Evolutionary conservation across 2,329 filamentous ascomycete genomes (phyloP).

Genomic region (Xylaria sp.): DNA sequence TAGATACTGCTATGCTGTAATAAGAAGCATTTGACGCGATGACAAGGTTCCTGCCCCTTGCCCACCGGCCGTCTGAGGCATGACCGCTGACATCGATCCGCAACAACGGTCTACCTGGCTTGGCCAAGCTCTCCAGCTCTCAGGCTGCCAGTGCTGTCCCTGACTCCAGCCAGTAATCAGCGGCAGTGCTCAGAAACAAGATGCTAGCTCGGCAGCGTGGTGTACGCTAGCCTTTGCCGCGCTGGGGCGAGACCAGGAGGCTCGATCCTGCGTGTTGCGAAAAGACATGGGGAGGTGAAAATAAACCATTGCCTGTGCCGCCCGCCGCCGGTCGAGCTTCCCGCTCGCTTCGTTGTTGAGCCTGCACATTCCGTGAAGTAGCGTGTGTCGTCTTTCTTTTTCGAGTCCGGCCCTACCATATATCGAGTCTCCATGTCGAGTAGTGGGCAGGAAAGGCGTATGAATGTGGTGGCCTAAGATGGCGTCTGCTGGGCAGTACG

Average conservation of each 20-base stretch:
- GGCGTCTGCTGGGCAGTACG: slow-evolving; percentile 34
- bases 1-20: slow-evolving; percentile 20
- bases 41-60: slow-evolving; percentile 28
- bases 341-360: slow-evolving; percentile 23
- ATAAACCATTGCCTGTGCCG: slow-evolving; percentile 32
- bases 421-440: slow-evolving; percentile 30
- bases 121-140: slow-evolving; percentile 13
- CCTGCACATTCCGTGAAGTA: slow-evolving; percentile 16
- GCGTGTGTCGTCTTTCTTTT: slow-evolving; percentile 10
- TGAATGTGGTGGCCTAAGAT: slow-evolving; percentile 40
- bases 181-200: slow-evolving; percentile 31
- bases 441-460: slow-evolving; percentile 19
- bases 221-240: slow-evolving; percentile 19
- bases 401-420: slow-evolving; percentile 3
- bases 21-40: slow-evolving; percentile 24
- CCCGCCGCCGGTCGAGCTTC: slow-evolving; percentile 19
- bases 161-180: slow-evolving; percentile 18
- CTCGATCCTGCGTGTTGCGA: slow-evolving; percentile 26
- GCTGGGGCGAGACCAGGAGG: slow-evolving; percentile 25
- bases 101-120: slow-evolving; percentile 13
- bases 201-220: slow-evolving; percentile 15
- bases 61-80: slow-evolving; percentile 12
- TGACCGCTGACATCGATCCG: slow-evolving; percentile 26
- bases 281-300: slow-evolving; percentile 28
- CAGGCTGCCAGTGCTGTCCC: background rate